Evolutionary conservation across 805 yeast species (phyloP).

Genomic region (Wickerhamomyces canadensis): DNA sequence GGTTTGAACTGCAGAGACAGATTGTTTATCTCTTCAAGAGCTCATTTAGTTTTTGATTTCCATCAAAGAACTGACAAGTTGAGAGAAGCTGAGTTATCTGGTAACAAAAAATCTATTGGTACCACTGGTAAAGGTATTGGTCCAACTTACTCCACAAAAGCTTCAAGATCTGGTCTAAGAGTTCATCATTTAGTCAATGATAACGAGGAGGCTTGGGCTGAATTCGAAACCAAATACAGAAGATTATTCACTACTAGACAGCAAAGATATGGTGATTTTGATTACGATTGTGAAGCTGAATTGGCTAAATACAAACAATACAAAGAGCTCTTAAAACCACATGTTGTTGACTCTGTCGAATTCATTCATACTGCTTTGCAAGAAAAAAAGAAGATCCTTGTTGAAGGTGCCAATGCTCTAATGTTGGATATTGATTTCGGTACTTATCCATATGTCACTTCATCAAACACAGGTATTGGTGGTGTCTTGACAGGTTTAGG

Average conservation of each 20-base stretch:
- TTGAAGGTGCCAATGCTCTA: slow-evolving; percentile 97
- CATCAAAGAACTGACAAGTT: slow-evolving; percentile 96
- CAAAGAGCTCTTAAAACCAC: slow-evolving; percentile 74
- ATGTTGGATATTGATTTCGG: slow-evolving; percentile 98
- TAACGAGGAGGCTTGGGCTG: slow-evolving; percentile 90
- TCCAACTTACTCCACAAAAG: slow-evolving; percentile 95
- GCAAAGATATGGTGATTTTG: slow-evolving; percentile 91
- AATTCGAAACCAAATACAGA: slow-evolving; percentile 71
- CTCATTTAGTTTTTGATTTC: slow-evolving; percentile 95
- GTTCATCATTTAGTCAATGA: slow-evolving; percentile 92
- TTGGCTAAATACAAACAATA: slow-evolving; percentile 68
- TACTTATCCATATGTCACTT: slow-evolving; percentile 96
- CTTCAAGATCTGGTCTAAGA: slow-evolving; percentile 93
- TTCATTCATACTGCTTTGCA: slow-evolving; percentile 75
- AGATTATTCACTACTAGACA: slow-evolving; percentile 76
- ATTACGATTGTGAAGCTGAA: slow-evolving; percentile 78
- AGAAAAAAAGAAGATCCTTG: slow-evolving; percentile 76
- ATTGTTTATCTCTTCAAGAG: slow-evolving; percentile 84
- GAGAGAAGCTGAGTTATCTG: slow-evolving; percentile 80
- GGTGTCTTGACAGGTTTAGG: slow-evolving; percentile 98
- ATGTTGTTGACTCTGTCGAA: slow-evolving; percentile 87
- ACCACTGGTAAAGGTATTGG: slow-evolving; percentile 99
- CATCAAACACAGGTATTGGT: slow-evolving; percentile 94
- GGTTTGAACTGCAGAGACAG: slow-evolving; percentile 64
- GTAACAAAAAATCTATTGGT: slow-evolving; percentile 78